Base-by-base conservation (phyloP, 768 basidiomycete genomes). In the Serendipita sp. region DNA sequence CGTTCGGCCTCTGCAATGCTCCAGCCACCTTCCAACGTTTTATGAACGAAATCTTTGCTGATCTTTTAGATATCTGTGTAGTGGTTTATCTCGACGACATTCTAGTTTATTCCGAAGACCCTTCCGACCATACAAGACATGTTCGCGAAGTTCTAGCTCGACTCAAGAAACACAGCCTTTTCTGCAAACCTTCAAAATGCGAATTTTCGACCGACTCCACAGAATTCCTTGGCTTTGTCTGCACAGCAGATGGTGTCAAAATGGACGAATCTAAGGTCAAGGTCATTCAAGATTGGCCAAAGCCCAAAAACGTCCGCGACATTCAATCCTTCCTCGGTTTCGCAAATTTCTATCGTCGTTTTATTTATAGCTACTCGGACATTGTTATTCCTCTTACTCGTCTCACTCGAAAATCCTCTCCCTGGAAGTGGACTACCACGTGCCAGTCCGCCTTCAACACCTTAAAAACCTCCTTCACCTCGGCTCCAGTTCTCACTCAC, bases 61-160 rank as follows among this genome's bases (percentile, higher is more conserved):
- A 78, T 38, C 65, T 74, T 4, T 65, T 81, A 36, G 77, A 76
- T 48, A 65, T 75, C 30, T 72, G 73, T 0, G 73, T 73, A 63
- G 71, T 79, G 30, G 74, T 80, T 46, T 81, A 79, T 68, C 64
- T 79, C 35, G 78, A 79, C 64, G 73, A 79, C 68, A 77, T 80
- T 64, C 71, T 80, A 7, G 76, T 80, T 28, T 80, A 75, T 65
- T 79, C 78, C 44, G 46, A 68, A 11, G 67, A 67, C 13, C 68
- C 65, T 18, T 68, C 73, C n/a, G 70, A 78, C 23, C 78, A 79
- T 60, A 67, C 70, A n/a, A 32, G 63, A 2, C 73, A 74, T 34
- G 75, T 78, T 45, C 65, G 67, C 15, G 56, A 70, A 44, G 72
- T 79, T 5, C 72, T 80, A 11, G 65, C 76, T 41, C 65, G 70